Conservation (phyloP, 2,329 filamentous ascomycete genomes). For the Botrytis medusae region DNA sequence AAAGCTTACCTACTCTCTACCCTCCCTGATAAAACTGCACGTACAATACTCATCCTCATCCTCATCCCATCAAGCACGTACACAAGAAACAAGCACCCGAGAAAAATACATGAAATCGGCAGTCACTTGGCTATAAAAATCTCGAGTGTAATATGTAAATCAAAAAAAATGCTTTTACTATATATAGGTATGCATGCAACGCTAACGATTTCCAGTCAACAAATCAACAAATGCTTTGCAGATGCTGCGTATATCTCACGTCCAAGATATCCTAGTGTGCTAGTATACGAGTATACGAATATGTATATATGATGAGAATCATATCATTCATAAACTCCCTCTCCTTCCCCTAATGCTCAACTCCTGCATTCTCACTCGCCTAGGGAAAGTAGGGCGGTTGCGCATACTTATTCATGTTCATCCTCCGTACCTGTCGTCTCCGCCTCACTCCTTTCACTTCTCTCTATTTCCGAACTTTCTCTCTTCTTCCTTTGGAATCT, state of each 20-base stretch:
- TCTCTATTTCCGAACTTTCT: constrained; percentile 38
- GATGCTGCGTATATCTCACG: not conserved
- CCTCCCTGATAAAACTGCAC: not conserved
- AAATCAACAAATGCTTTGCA: not conserved
- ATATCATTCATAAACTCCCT: not conserved
- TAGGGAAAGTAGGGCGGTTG: not conserved
- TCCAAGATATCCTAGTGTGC: not conserved
- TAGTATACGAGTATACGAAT: not conserved
- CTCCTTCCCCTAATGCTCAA: too few relatives aligned
- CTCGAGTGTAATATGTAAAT: not conserved
- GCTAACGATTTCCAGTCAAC: not conserved
- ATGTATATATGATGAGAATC: not conserved
- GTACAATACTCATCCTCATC: not conserved
- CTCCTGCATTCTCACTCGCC: not conserved
- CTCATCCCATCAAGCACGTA: not conserved
- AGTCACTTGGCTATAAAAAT: not conserved
- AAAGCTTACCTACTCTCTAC: not conserved
- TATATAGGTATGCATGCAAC: not conserved
- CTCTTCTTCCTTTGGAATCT: constrained; percentile 35
- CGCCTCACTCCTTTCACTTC: constrained; percentile 36
- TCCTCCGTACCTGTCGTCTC: constrained; percentile 36
- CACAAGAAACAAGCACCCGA: too few relatives aligned
- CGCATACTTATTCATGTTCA: constrained; percentile 25
- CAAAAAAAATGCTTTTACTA: constrained; percentile 8
- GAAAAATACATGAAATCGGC: not conserved